Conservation (phyloP, 352 stramenopile genomes). For the Phytopythium chamaehyphon region DNA sequence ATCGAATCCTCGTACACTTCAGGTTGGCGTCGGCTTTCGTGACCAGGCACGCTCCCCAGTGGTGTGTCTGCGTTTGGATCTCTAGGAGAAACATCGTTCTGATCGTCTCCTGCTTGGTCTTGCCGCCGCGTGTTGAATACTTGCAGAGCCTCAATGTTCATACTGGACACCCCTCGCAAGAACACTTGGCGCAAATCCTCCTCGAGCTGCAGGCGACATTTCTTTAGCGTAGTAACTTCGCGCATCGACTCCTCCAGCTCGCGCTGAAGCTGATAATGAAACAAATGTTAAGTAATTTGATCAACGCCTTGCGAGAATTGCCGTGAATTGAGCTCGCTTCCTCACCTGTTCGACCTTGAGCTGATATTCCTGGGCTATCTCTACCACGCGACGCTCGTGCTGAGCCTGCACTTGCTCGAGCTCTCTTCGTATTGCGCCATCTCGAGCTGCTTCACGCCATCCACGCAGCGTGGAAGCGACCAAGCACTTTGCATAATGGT, state of each 20-base stretch:
- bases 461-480: conserved; percentile 7
- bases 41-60: no score
- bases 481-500: conserved; percentile 15
- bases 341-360: conserved; percentile 36
- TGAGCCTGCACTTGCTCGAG: conserved; percentile 20
- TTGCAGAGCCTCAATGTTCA: conserved; percentile 73
- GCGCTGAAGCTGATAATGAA: conserved; percentile 24
- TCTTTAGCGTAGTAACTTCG: conserved; percentile 28
- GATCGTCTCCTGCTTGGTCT: neutral
- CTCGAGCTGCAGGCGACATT: conserved; percentile 45
- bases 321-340: no score
- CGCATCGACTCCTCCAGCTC: conserved; percentile 34
- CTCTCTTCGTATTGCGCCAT: neutral
- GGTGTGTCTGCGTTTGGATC: neutral
- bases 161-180: conserved; percentile 60
- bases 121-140: conserved; percentile 32
- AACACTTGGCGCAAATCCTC: conserved; percentile 65
- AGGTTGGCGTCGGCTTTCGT: no score
- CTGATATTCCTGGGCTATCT: conserved; percentile 32
- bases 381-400: conserved; percentile 23
- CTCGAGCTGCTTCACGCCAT: conserved; percentile 15
- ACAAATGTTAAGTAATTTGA: conserved; percentile 1
- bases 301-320: neutral
- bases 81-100: neutral
- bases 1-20: no score